These are phyloP conservation scores for Rutstroemia sp. DNA, from an alignment of 2,329 filamentous ascomycete genomes.

Conservation along the genomic window DNA sequence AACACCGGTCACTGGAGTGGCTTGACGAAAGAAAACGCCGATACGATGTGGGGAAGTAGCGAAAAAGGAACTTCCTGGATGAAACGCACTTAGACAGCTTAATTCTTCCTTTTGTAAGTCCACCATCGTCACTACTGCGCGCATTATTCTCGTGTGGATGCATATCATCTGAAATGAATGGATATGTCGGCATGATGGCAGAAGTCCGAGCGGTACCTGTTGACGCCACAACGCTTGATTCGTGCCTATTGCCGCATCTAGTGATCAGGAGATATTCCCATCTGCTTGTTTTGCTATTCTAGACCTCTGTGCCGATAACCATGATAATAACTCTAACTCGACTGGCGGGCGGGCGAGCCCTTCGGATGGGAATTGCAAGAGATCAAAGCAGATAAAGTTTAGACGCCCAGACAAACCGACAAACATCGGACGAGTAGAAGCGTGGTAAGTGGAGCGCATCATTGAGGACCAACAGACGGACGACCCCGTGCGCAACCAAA, in stretches of 20 bases:
- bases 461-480: background rate
- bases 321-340: background rate
- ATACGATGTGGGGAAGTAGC: background rate
- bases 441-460: background rate
- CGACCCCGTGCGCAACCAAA: no score
- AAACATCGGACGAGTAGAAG: background rate
- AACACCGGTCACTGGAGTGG: background rate
- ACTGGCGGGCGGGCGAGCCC: background rate
- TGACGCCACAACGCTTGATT: no score
- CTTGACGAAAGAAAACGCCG: background rate
- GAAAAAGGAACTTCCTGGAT: background rate
- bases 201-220: no score
- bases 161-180: background rate
- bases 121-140: no score
- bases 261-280: no score
- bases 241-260: no score
- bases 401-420: background rate
- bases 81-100: slow-evolving; percentile 2
- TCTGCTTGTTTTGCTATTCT: background rate
- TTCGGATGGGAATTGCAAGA: background rate
- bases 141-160: background rate
- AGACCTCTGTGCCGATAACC: background rate
- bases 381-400: background rate
- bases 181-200: background rate
- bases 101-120: background rate